Conservation (phyloP, 257 asterid genomes). For the Anisodus tanguticus region DNA sequence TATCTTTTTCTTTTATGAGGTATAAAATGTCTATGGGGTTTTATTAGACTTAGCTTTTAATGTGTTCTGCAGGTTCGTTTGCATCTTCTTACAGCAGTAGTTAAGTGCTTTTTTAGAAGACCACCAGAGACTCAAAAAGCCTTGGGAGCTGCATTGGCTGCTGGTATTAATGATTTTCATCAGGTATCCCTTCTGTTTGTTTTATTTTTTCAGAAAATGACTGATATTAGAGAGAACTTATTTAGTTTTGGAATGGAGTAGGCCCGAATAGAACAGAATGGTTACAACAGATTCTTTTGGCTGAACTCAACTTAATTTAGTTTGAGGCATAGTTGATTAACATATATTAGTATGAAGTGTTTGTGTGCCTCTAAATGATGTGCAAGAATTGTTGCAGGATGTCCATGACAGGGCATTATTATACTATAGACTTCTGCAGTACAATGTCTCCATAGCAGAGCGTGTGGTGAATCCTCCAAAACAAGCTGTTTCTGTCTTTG, state of each 20-base stretch:
- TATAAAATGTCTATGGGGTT: neutral
- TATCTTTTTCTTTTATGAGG: slow-evolving; percentile 27
- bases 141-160: slow-evolving; percentile 91
- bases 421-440: slow-evolving; percentile 88
- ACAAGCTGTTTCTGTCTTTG: slow-evolving; percentile 99
- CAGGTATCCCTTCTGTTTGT: slow-evolving; percentile 56
- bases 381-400: slow-evolving; percentile 65
- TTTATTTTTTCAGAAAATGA: neutral
- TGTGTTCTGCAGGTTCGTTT: slow-evolving; percentile 77
- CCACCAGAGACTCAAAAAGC: slow-evolving; percentile 93
- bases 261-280: slow-evolving; percentile 13
- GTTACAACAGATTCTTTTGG: slow-evolving; percentile 22
- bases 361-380: slow-evolving; percentile 27
- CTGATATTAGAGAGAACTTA: neutral
- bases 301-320: slow-evolving; percentile 10
- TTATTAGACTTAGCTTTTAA: slow-evolving; percentile 32
- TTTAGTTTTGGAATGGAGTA: slow-evolving; percentile 19
- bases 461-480: slow-evolving; percentile 96
- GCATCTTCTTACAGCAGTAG: slow-evolving; percentile 90
- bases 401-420: slow-evolving; percentile 97
- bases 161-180: slow-evolving; percentile 97
- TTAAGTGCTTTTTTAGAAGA: slow-evolving; percentile 91
- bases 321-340: neutral
- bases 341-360: neutral
- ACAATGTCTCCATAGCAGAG: slow-evolving; percentile 79